These are phyloP conservation scores for Celoporthe dispersa DNA, from an alignment of 2,329 filamentous ascomycete genomes.

Conservation along the genomic window DNA sequence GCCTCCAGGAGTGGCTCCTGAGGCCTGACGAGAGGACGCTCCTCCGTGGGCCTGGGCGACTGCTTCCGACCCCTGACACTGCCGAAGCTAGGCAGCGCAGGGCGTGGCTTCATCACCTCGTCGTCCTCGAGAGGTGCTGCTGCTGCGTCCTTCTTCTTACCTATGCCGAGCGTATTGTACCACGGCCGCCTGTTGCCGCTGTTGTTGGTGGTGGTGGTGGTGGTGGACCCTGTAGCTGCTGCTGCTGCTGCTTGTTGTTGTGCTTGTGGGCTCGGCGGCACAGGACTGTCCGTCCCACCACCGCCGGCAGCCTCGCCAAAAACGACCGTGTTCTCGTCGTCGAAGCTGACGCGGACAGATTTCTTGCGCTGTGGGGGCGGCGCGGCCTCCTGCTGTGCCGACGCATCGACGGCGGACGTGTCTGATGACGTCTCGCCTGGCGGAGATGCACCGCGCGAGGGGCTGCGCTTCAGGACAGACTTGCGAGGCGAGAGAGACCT, in stretches of 20 bases:
- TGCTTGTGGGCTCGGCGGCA: constrained; percentile 43
- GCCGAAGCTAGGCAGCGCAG: constrained; percentile 74
- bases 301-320: constrained; percentile 52
- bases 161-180: constrained; percentile 54
- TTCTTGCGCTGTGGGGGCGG: constrained; percentile 58
- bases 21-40: constrained; percentile 63
- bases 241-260: too few species aligned
- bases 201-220: too few species aligned
- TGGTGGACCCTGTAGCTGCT: not conserved
- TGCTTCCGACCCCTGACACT: constrained; percentile 70
- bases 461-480: constrained; percentile 72
- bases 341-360: constrained; percentile 76
- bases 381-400: constrained; percentile 41
- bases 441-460: constrained; percentile 57
- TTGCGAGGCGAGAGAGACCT: constrained; percentile 78
- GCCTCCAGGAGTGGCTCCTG: constrained; percentile 41
- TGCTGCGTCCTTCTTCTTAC: constrained; percentile 54
- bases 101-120: constrained; percentile 73
- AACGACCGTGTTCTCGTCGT: constrained; percentile 64
- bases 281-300: constrained; percentile 45
- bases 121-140: constrained; percentile 57
- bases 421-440: constrained; percentile 52
- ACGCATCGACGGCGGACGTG: constrained; percentile 40
- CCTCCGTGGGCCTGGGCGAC: constrained; percentile 56
- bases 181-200: constrained; percentile 52